Evolutionary conservation across 495 filamentous ascomycete species (phyloP).

Genomic region (Glonium stellatum): DNA sequence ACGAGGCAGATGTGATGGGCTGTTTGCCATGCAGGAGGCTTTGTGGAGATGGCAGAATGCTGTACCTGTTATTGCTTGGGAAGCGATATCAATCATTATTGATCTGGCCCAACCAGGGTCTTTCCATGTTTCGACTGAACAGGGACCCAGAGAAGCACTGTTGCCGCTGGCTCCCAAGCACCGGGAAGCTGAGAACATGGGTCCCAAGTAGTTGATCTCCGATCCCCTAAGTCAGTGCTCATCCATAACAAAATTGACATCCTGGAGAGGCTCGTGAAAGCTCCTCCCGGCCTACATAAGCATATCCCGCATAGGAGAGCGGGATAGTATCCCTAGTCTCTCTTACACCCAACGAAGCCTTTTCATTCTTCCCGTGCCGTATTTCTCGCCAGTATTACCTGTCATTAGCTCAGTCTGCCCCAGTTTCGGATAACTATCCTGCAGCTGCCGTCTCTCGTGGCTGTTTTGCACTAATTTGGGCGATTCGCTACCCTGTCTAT

Average conservation of each 20-base stretch:
- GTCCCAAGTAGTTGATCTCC: not conserved
- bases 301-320: not conserved
- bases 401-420: not conserved
- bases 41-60: not conserved
- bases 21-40: not conserved
- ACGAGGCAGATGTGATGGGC: not conserved
- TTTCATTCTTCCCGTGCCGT: not conserved
- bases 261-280: not conserved
- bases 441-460: not conserved
- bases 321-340: not conserved
- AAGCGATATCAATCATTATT: not conserved
- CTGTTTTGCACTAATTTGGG: not conserved
- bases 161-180: not conserved
- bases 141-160: not conserved
- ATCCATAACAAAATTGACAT: not conserved
- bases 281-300: not conserved
- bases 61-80: not conserved
- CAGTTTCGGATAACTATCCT: not conserved
- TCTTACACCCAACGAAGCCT: not conserved
- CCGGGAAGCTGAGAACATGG: not conserved
- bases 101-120: not conserved
- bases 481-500: not conserved
- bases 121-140: not conserved
- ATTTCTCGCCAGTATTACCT: not conserved
- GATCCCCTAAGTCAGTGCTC: not conserved